A percentile compares a stretch with the other conserved stretches of the same genome.
These are phyloP conservation scores for Trichoderma sp. DNA, from an alignment of 2,329 filamentous ascomycete genomes.

Conservation along the genomic window DNA sequence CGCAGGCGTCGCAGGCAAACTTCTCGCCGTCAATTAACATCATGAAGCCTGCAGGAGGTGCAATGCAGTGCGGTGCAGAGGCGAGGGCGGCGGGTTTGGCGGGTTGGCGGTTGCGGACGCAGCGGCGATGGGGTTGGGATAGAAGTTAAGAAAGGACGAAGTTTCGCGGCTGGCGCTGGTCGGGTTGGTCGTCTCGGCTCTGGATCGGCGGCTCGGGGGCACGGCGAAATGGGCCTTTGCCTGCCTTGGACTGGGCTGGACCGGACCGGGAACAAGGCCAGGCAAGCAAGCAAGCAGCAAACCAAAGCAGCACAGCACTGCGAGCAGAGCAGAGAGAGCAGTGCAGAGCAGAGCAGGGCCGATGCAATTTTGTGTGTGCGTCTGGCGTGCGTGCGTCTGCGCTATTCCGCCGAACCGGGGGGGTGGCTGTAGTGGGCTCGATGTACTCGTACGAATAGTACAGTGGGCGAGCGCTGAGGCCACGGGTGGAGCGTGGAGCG, in stretches of 20 bases:
- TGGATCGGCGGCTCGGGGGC: constrained; percentile 27
- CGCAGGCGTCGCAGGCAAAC: constrained; percentile 96
- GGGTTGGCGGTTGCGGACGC: neutral
- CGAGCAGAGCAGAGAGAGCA: constrained; percentile 1
- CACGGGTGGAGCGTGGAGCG: neutral
- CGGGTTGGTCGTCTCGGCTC: constrained; percentile 24
- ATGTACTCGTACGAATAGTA: too few relatives aligned
- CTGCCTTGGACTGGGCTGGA: too few relatives aligned
- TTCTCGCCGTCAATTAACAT: constrained; percentile 96
- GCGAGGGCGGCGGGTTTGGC: neutral
- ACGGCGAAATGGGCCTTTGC: constrained; percentile 19
- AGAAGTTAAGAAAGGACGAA: constrained; percentile 2
- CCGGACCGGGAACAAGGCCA: too few relatives aligned
- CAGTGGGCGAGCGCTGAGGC: too few relatives aligned
- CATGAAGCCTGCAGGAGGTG: constrained; percentile 25
- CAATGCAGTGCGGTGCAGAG: neutral
- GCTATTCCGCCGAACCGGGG: constrained; percentile 25
- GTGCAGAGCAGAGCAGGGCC: constrained; percentile 14
- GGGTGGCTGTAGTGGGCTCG: constrained; percentile 16
- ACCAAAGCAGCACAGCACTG: too few relatives aligned
- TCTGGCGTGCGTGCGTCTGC: constrained; percentile 19
- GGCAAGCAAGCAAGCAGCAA: too few relatives aligned
- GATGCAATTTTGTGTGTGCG: constrained; percentile 24
- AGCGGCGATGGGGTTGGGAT: constrained; percentile 21
- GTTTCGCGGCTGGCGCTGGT: constrained; percentile 20